These are phyloP conservation scores for Ilyonectria mors-panacis DNA, from an alignment of 2,329 filamentous ascomycete genomes.

Conservation along the genomic window DNA sequence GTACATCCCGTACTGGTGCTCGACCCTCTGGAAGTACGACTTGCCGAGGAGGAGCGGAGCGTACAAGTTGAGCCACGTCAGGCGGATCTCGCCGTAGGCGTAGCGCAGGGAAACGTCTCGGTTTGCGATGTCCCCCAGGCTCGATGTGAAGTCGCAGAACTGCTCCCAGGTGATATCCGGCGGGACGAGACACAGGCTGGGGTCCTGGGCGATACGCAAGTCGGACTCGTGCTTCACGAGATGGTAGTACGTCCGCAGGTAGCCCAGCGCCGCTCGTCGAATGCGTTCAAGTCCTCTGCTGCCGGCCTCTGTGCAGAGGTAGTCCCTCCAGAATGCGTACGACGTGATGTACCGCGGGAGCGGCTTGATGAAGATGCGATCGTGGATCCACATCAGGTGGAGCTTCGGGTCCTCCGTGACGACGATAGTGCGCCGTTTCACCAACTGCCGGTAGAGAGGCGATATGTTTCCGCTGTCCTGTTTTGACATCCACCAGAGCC, in stretches of 20 bases:
- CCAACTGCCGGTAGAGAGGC: slow-evolving; percentile 56
- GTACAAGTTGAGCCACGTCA: slow-evolving; percentile 54
- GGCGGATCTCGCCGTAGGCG: slow-evolving; percentile 56
- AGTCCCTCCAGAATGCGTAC: slow-evolving; percentile 51
- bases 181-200: slow-evolving; percentile 48
- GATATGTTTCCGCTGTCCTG: slow-evolving; percentile 48
- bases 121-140: slow-evolving; percentile 47
- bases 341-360: slow-evolving; percentile 56
- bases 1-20: slow-evolving; percentile 43
- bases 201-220: slow-evolving; percentile 50
- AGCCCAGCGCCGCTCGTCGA: slow-evolving; percentile 50
- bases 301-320: slow-evolving; percentile 32
- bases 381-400: slow-evolving; percentile 45
- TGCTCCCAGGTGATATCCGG: slow-evolving; percentile 44
- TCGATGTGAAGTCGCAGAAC: slow-evolving; percentile 50
- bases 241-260: slow-evolving; percentile 53
- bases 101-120: slow-evolving; percentile 50
- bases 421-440: slow-evolving; percentile 55
- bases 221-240: slow-evolving; percentile 55
- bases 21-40: slow-evolving; percentile 40
- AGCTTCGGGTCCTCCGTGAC: slow-evolving; percentile 56
- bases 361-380: slow-evolving; percentile 39
- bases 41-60: slow-evolving; percentile 39
- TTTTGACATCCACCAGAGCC: slow-evolving; percentile 41
- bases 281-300: slow-evolving; percentile 16